Evolutionary conservation across 129 eudicot species (phyloP), one percentile per base, ranked within the genome.

Genomic region (Artemisia tridentata): DNA sequence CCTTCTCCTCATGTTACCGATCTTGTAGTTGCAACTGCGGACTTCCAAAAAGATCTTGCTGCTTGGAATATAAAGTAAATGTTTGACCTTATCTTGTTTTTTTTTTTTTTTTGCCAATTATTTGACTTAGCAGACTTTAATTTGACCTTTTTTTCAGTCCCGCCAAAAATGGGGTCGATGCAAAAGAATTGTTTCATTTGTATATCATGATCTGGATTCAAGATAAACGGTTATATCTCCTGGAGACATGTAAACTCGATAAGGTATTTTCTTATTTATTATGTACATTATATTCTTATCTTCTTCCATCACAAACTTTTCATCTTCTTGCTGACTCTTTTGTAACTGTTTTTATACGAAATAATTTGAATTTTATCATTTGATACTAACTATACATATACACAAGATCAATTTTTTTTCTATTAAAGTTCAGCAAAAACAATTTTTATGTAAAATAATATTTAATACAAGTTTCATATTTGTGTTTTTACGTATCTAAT

Each of bases 11-110:
- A 71, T 57, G 95, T 87, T 7, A 84, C 88, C 8, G 95, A 90
- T 27, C 96, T 90, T 76, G 88, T 90, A n/a, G 83, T 87, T 80
- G 85, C 95, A 74, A 79, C 96, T 29, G 88, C 96, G 18, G 96
- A 90, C 71, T 90, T 90, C 61, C 95, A 90, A 68, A 87, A 84
- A 78, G 96, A 90, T 83, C 88, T 90, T 76, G 82, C 85, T 69
- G 65, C 77, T 80, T 87, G 95, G 95, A 87, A 83, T 73, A 83
- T 90, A 43, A 86, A 78, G 96, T 86, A 82, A 38, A 41, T 10
- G 14, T 54, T 49, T 55, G 13, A 49, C 18, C 43, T 23, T 5
- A 10, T 14, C 54, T 20, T 61, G 29, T 20, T 46, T 46, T 20
- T 65, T 14, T 50, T 20, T 61, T 21, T 20, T 46, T 46, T 20